phyloP scores from a whole-genome alignment of 495 filamentous ascomycete genomes.

The Articulospora tetracladia region DNA sequence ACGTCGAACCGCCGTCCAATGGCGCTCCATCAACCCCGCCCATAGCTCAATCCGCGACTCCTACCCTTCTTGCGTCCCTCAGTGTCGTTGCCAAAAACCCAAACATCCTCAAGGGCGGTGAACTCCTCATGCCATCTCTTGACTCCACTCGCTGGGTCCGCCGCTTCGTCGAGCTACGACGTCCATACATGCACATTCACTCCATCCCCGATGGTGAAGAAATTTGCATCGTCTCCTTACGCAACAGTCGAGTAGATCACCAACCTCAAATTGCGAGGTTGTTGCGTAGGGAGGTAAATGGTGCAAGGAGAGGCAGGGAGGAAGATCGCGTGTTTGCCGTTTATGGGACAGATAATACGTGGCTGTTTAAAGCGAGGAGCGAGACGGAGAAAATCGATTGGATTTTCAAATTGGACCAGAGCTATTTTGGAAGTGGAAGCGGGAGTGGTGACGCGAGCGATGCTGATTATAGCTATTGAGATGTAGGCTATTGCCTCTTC shows the following conservation, averaged over 20 bases:
- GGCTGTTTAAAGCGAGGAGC: conserved; percentile 83
- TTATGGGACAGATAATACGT: conserved; percentile 89
- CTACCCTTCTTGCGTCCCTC: conserved; percentile 63
- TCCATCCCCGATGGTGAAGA: conserved; percentile 82
- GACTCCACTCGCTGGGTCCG: conserved; percentile 79
- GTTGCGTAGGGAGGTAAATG: conserved; percentile 19
- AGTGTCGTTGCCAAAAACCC: conserved; percentile 70
- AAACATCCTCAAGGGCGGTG: conserved; percentile 74
- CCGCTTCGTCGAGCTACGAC: conserved; percentile 87
- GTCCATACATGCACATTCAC: conserved; percentile 90
- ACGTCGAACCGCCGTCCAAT: conserved; percentile 69
- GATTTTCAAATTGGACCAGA: conserved; percentile 76
- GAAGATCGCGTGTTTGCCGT: conserved; percentile 70
- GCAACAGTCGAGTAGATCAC: conserved; percentile 80
- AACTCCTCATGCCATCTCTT: conserved; percentile 73
- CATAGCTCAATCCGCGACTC: conserved; percentile 28
- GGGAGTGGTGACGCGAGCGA: conserved; percentile 7
- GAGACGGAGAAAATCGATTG: conserved; percentile 92
- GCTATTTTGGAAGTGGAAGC: conserved; percentile 28
- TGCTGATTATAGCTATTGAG: conserved; percentile 5
- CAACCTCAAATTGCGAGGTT: conserved; percentile 72
- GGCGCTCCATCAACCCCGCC: conserved; percentile 47
- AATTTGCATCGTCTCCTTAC: conserved; percentile 79
- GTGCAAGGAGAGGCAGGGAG: conserved; percentile 28
- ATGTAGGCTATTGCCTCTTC: neutral